Conservation (phyloP, 2,329 filamentous ascomycete species). For the Albifimbria verrucaria region DNA sequence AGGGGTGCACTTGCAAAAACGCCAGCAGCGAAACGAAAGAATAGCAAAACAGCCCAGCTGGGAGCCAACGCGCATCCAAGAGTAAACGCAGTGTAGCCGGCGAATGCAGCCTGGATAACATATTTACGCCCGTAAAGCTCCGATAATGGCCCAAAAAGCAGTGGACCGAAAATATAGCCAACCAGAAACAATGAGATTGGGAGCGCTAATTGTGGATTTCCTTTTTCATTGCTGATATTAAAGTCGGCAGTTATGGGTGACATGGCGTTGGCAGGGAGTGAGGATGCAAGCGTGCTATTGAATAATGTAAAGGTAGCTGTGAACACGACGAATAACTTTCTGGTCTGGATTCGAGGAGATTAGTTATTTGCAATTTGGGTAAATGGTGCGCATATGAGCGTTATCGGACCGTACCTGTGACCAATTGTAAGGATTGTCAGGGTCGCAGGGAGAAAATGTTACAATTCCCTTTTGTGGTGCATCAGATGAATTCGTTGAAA, state of each 20-base stretch:
- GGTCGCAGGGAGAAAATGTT: too few relatives aligned
- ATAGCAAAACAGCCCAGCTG: background rate
- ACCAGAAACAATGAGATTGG: background rate
- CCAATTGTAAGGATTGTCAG: too few relatives aligned
- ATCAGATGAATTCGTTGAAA: too few relatives aligned
- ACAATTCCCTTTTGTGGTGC: too few relatives aligned
- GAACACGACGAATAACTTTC: background rate
- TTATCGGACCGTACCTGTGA: too few relatives aligned
- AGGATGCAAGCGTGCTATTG: background rate
- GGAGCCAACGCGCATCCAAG: background rate
- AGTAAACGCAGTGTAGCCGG: background rate
- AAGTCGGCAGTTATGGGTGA: background rate
- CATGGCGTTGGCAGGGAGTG: background rate
- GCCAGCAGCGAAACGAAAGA: background rate
- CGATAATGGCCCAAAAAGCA: background rate
- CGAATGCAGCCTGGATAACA: background rate
- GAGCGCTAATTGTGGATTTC: background rate
- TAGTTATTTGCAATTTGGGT: too few relatives aligned
- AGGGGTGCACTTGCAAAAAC: slow-evolving; percentile 1
- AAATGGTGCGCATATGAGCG: too few relatives aligned
- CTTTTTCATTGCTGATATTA: background rate
- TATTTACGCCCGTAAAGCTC: background rate
- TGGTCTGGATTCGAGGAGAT: background rate
- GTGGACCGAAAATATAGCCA: slow-evolving; percentile 1
- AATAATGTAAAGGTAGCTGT: background rate